Evolutionary conservation across 148 eudicot genomes (phyloP), one percentile per base, ranked within the genome.

Genomic region (Nepenthes gracilis): DNA sequence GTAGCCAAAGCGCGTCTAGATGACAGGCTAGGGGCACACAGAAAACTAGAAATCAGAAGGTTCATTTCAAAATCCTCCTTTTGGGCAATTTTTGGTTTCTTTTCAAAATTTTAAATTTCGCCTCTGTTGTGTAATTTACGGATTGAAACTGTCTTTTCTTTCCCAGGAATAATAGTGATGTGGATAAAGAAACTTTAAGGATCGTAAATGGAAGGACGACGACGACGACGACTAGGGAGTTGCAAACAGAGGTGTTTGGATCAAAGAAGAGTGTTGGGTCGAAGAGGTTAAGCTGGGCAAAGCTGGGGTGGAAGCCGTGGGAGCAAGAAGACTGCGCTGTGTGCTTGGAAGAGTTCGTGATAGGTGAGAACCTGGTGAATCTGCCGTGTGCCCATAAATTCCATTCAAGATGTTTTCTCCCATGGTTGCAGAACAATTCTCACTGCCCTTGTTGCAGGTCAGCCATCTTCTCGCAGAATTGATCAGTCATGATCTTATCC

Each of bases 381-480:
- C 64, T 90, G 47, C 71, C 72, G 0, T 90, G 95, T 45, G 76
- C 83, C 34, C 97, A 90, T 62, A 75, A 69, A 38, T 90, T 90
- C 74, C 97, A 90, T 66, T 78, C 86, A 1, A 73, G 23, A 47
- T 90, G 95, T 58, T 65, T 90, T 72, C 15, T 70, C 43, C 97
- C 97, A 36, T 90, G 97, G 97, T 75, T 90, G 3, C 63, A 86
- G 43, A 69, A 62, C 51, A 73, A 74, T 67, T 63, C 85, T 0
- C 97, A 77, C 43, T 90, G 97, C 71, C 97, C 97, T 59, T 86
- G 95, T 71, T 90, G 97, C 62, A 70, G 95, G 56, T 64, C 60
- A 61, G 70, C 64, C 35, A 68, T 80, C 60, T 61, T 61, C 50
- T 45, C 48, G 11, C 11, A 45, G 48, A 45, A 45, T 23, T 23